Evolutionary conservation across 192 early-diverging fungal species (phyloP).

Genomic region (Entophlyctis luteolus): DNA sequence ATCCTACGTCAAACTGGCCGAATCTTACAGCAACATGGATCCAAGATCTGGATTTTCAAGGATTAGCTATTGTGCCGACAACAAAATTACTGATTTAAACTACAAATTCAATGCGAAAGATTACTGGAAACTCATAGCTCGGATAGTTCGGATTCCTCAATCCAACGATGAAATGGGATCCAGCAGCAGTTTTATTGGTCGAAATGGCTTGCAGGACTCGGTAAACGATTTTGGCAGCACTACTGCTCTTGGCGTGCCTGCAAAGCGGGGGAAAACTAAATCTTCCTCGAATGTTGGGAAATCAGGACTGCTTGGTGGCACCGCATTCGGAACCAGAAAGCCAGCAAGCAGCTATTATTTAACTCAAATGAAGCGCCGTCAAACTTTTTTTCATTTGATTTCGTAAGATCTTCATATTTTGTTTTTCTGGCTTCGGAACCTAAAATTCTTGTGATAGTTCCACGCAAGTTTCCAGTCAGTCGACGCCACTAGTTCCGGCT

Average conservation of each 20-base stretch:
- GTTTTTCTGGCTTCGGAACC: neutral
- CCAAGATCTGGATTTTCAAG: conserved; percentile 57
- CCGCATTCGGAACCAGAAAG: conserved; percentile 21
- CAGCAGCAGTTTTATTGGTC: too few relatives aligned
- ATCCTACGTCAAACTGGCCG: conserved; percentile 37
- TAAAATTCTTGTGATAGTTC: too few relatives aligned
- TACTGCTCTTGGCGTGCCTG: neutral
- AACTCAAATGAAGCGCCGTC: conserved; percentile 51
- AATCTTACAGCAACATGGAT: conserved; percentile 51
- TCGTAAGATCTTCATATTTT: too few relatives aligned
- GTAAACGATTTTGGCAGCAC: neutral
- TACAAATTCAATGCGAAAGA: conserved; percentile 34
- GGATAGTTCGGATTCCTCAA: conserved; percentile 43
- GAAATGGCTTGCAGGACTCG: neutral
- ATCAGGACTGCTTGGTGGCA: neutral
- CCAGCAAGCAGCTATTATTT: conserved; percentile 34
- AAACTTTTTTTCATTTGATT: conserved; percentile 60
- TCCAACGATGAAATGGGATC: conserved; percentile 18
- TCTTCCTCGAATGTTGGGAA: too few relatives aligned
- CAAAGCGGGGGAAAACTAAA: too few relatives aligned
- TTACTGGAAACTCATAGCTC: conserved; percentile 44
- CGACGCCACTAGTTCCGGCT: conserved; percentile 29
- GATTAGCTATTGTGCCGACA: conserved; percentile 36
- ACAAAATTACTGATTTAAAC: conserved; percentile 24
- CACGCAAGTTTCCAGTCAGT: conserved; percentile 49